Evolutionary conservation across 208 protist genomes (phyloP), one percentile per base, ranked within the genome.

Genomic region (Blechomonas ayalai): DNA sequence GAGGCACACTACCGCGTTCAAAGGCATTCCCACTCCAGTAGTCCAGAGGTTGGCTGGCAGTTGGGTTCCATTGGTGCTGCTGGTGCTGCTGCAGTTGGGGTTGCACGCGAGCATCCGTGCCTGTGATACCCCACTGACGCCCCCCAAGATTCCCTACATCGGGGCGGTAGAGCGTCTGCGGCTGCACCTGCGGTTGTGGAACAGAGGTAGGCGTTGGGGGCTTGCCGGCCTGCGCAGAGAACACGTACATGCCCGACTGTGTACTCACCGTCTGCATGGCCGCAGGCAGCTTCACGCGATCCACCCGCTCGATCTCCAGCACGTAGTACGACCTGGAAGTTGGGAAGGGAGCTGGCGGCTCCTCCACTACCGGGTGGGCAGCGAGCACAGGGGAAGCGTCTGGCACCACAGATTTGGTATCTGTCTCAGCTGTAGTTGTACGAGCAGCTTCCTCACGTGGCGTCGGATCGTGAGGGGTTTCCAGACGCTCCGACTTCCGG

Each of bases 231-330:
- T 71, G 66, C 13, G 66, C 75, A 19, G 69, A 78, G 55, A 83
- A 83, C 7, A 52, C 67, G 50, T 67, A 78, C 13, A 46, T 28
- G 20, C 49, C 49, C 26, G 51, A 31, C 38, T 59, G 37, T 38
- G 54, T 52, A 19, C 43, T 50, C 13, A 60, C 55, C 3, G 34
- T 43, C 15, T 67, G 33, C 24, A 62, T 52, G 47, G 45, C 54
- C 20, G 40, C 29, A n/a, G 75, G 75, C 19, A 83, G 47, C 29
- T 72, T 50, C 26, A 76, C 50, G 10, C 45, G 33, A 33, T 61
- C 73, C 19, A 78, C 56, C 24, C 75, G 53, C 33, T 83, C 75
- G 41, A 83, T 73, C 38, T 83, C 75, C 28, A 83, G 66, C 18
- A 83, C 62, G 54, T 83, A 79, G 43, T 79, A 73, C 46, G 59